Conservation (phyloP, 2,329 filamentous ascomycete species). For the Fusarium coicis region DNA sequence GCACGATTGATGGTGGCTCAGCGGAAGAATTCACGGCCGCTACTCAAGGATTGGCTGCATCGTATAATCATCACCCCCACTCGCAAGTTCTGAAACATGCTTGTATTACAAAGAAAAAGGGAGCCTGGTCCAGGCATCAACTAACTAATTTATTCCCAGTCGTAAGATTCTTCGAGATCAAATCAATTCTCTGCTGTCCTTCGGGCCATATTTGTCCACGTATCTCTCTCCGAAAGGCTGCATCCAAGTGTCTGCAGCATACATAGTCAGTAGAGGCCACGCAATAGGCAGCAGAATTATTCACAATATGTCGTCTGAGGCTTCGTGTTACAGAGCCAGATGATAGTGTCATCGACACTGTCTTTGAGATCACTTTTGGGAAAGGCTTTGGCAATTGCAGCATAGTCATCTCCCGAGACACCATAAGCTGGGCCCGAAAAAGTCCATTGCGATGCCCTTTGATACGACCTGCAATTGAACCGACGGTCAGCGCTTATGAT, state of each 20-base stretch:
- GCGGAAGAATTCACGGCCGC: neutral
- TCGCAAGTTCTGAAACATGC: neutral
- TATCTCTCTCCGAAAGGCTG: constrained; percentile 24
- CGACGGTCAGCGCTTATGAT: constrained; percentile 6
- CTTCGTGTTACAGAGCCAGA: constrained; percentile 18
- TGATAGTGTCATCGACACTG: constrained; percentile 9
- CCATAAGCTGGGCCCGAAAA: constrained; percentile 1
- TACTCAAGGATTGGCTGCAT: neutral
- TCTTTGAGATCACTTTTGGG: constrained; percentile 4
- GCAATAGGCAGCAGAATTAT: neutral
- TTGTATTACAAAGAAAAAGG: neutral
- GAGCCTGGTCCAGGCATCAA: neutral
- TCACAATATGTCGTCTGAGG: constrained; percentile 10
- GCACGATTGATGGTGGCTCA: neutral
- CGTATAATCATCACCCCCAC: neutral
- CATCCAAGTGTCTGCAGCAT: constrained; percentile 8
- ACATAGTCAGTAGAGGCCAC: neutral
- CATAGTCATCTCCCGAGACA: neutral
- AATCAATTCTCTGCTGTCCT: constrained; percentile 6
- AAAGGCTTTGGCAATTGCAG: neutral
- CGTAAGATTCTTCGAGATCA: neutral
- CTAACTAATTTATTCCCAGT: neutral
- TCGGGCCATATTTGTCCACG: neutral
- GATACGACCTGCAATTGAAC: constrained; percentile 15
- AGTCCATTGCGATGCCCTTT: constrained; percentile 12